Evolutionary conservation across 768 basidiomycete species (phyloP).

Genomic region (Calocera cornea): DNA sequence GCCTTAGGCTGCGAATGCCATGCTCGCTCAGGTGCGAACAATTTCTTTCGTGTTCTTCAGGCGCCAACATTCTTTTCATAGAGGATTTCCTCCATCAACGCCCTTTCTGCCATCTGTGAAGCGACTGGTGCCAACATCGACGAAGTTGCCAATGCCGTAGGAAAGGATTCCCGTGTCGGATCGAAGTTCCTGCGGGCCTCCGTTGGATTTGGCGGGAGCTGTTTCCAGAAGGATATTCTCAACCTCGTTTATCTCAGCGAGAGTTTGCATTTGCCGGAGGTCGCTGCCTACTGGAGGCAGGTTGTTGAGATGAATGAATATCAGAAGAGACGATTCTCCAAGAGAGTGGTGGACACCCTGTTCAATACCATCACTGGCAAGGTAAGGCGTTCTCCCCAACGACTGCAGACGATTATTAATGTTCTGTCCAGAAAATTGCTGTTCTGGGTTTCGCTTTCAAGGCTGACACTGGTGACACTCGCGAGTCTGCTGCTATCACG

Average conservation of each 20-base stretch:
- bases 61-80: neutral
- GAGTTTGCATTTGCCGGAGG: constrained; percentile 87
- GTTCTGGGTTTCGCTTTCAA: constrained; percentile 98
- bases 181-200: constrained; percentile 90
- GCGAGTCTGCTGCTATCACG: constrained; percentile 91
- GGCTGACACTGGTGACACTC: constrained; percentile 97
- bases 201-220: constrained; percentile 94
- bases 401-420: neutral
- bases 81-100: constrained; percentile 95
- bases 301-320: constrained; percentile 98
- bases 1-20: constrained; percentile 75
- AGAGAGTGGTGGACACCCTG: constrained; percentile 88
- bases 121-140: constrained; percentile 98
- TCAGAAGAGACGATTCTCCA: constrained; percentile 91
- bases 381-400: constrained; percentile 27
- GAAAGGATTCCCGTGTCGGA: constrained; percentile 83
- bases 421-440: constrained; percentile 57
- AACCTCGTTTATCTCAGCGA: constrained; percentile 97
- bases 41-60: neutral
- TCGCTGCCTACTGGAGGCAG: constrained; percentile 93
- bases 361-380: constrained; percentile 98
- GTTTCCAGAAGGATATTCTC: constrained; percentile 99
- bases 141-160: constrained; percentile 89
- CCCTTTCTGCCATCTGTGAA: constrained; percentile 96
- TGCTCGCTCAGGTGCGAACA: constrained; percentile 65